phyloP scores from a whole-genome alignment of 768 basidiomycete species.

The Termitomyces sp. region DNA sequence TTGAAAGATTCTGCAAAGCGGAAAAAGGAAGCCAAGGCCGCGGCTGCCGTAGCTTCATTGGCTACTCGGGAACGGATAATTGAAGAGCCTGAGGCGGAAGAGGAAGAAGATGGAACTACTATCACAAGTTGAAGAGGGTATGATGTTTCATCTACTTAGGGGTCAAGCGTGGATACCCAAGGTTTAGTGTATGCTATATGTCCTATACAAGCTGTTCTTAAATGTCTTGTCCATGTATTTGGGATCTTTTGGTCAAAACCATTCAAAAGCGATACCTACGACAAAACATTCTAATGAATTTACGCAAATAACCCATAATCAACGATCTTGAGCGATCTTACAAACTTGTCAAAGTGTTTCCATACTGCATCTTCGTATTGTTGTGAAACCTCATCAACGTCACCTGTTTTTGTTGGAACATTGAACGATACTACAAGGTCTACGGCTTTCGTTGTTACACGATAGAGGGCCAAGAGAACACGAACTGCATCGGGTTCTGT shows the following conservation, averaged over 20 bases:
- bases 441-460: conserved; percentile 60
- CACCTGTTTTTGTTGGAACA: conserved; percentile 51
- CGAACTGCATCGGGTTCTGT: conserved; percentile 57
- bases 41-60: conserved; percentile 37
- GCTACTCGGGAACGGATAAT: conserved; percentile 63
- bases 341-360: conserved; percentile 48
- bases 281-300: conserved; percentile 12
- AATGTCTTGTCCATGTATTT: too few species aligned
- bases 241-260: not conserved
- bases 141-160: not conserved
- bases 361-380: conserved; percentile 29
- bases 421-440: conserved; percentile 88
- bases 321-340: conserved; percentile 54
- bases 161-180: conserved; percentile 1
- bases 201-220: not conserved
- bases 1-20: conserved; percentile 83
- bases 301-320: conserved; percentile 69
- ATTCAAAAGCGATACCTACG: not conserved
- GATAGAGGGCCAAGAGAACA: conserved; percentile 77
- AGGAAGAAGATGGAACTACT: conserved; percentile 34
- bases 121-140: conserved; percentile 9
- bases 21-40: conserved; percentile 72
- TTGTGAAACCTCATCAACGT: conserved; percentile 36
- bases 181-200: not conserved
- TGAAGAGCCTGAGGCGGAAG: conserved; percentile 61